A percentile compares a stretch with the other conserved stretches of the same genome.
Conservation (phyloP, 352 stramenopile species). For the Pythium scleroteichum region DNA sequence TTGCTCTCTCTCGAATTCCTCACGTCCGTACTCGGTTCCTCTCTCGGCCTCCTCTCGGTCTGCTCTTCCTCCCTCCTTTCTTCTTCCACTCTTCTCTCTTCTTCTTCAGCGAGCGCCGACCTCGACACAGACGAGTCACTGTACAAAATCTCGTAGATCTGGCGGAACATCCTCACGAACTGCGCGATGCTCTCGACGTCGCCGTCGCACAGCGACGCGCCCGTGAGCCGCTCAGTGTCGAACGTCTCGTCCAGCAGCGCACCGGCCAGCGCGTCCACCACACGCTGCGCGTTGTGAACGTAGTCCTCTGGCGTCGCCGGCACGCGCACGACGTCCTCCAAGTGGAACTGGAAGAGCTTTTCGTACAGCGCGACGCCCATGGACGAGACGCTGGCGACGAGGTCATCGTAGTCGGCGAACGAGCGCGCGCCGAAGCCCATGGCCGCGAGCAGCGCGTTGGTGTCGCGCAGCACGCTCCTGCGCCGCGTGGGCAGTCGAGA, state of each 20-base stretch:
- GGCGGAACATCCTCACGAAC: slow-evolving; percentile 56
- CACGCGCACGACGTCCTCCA: slow-evolving; percentile 69
- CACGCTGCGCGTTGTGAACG: slow-evolving; percentile 84
- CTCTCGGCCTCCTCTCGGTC: neutral
- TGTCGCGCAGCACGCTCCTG: slow-evolving; percentile 38
- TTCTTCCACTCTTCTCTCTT: neutral
- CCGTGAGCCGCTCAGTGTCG: slow-evolving; percentile 54
- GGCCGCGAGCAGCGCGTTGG: slow-evolving; percentile 76
- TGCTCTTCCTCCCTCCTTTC: neutral
- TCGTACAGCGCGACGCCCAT: slow-evolving; percentile 93
- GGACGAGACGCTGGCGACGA: slow-evolving; percentile 86
- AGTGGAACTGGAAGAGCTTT: slow-evolving; percentile 86
- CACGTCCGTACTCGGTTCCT: neutral
- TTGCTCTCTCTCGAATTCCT: neutral
- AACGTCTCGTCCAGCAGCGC: slow-evolving; percentile 69
- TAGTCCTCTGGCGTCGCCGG: slow-evolving; percentile 69
- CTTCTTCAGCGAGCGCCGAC: neutral
- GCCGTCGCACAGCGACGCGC: slow-evolving; percentile 49
- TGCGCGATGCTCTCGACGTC: slow-evolving; percentile 51
- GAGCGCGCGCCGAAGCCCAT: slow-evolving; percentile 80
- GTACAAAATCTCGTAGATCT: slow-evolving; percentile 61
- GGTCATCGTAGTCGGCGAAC: slow-evolving; percentile 73
- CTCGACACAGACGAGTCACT: slow-evolving; percentile 16
- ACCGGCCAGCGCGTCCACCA: slow-evolving; percentile 74
- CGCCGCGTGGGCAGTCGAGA: slow-evolving; percentile 14